Base-by-base conservation (phyloP, 371 early-diverging fungal species). In the Amoeboaphelidium protococcarum region DNA sequence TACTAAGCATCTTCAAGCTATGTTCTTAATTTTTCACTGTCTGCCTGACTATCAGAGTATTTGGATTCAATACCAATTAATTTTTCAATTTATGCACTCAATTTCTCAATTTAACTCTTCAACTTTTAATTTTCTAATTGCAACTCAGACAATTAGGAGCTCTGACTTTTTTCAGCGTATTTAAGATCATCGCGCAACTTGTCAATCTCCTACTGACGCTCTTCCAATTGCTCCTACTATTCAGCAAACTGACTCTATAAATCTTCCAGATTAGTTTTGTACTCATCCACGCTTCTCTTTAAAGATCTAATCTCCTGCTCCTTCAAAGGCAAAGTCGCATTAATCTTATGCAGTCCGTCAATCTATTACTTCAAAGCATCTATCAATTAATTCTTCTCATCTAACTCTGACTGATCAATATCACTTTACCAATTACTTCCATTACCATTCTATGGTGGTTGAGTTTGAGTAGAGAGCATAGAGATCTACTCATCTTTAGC, bases 381-480 rank as follows among this genome's bases (percentile, higher is more conserved):
- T 10, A 31, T 31, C 37, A 6, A 10, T 31, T 31, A 16, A 16
- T 31, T 16, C 37, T 31, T 31, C 16, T 31, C 37, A 6, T 16
- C 10, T 31, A 31, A 10, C 37, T 10, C 37, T 10, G 6, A 10
- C 10, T 31, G 6, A 31, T 31, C 37, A 31, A 31, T 90, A 63
- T 88, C n/a, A n/a, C n/a, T n/a, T n/a, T n/a, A n/a, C n/a, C n/a
- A n/a, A n/a, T n/a, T n/a, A n/a, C n/a, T n/a, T n/a, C n/a, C n/a
- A n/a, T n/a, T n/a, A n/a, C n/a, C n/a, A n/a, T n/a, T n/a, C n/a
- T n/a, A n/a, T n/a, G n/a, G n/a, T n/a, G n/a, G n/a, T n/a, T n/a
- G n/a, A n/a, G n/a, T n/a, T n/a, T n/a, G n/a, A n/a, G n/a, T n/a
- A n/a, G n/a, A n/a, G n/a, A n/a, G n/a, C n/a, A n/a, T n/a, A n/a